Base-by-base conservation (phyloP, 2,329 filamentous ascomycete species). In the Fusarium pseudoanthophilum region DNA sequence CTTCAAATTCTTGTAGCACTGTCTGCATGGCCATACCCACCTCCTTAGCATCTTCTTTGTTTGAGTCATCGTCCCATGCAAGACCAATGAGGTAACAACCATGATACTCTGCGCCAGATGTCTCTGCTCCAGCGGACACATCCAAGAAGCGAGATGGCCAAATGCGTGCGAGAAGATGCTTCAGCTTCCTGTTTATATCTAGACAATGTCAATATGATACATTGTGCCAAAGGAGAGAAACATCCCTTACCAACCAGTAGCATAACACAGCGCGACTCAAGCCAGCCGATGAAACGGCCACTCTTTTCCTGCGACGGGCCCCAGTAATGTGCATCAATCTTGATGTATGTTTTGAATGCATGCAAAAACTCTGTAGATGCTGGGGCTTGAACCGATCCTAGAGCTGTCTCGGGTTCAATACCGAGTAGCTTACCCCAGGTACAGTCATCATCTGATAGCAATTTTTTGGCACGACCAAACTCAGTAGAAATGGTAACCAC, bases 301-400 rank as follows among this genome's bases (percentile, higher is more conserved):
- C 89, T 88, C 60, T 86, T 88, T 2, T 84, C 81, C 3, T 85
- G 80, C 5, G 89, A 89, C 11, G 86, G 80, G 3, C 90, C 90
- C 91, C 91, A 93, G 79, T 91, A 92, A 52, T 91, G 89, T 2
- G 89, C 84, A 64, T 91, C 87, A 58, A 93, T 85, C 74, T 87
- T 89, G 64, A 90, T 80, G 75, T 90, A 93, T 59, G 82, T 87
- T 61, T 83, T 85, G 78, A 88, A 89, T 2, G 81, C 76, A 3
- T 72, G 73, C 11, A 92, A 76, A 71, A 92, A 92, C 7, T 86
- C 84, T 2, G 68, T 59, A 10, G 82, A 80, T 16, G 82, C 84
- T 15, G 65, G 56, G 40, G 36, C 26, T 45, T 43, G 32, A 48
- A 28, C 26, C n/a, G 56, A 30, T 55, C 21, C 21, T 37, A 37